Base-by-base conservation (phyloP, 805 yeast genomes). In the Metschnikowia colocasiae region DNA sequence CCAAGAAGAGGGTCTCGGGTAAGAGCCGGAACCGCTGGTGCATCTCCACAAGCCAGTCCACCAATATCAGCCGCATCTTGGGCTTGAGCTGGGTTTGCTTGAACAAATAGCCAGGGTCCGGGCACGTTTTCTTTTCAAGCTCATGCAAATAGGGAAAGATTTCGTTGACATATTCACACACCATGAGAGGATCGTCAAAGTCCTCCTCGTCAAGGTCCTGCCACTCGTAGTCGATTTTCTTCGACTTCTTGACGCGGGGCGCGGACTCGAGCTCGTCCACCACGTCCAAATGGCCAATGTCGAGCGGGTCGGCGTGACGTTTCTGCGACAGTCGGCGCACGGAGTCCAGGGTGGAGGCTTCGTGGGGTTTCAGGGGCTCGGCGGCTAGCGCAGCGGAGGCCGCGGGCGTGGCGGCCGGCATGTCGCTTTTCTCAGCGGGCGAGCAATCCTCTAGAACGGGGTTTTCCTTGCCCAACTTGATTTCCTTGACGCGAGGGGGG, bases 41-140 rank as follows among this genome's bases (percentile, higher is more conserved):
- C 63, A 90, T 91, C 62, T 88, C 95, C 9, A 88, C 88, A 55
- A 90, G 74, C 97, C 97, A 90, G 67, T 91, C 96, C n/a, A 90
- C 88, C 49, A 90, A 70, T 44, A 90, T 86, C 6, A 89, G 83
- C 55, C 97, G 78, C 86, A 87, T 85, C 51, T 81, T 79, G 47
- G 96, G 95, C 58, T 85, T 81, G 56, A 88, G 66, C 50, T 81
- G 81, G 43, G 78, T 75, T 62, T 83, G 87, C 65, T 81, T 75
- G 51, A 69, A 73, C 31, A 87, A 66, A 62, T 87, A 87, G 54
- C 80, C 77, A n/a, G 85, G 66, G 54, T 80, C 83, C 2, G 90
- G 96, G 59, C 87, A 70, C 40, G 92, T 87, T 59, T 79, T 76
- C 38, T 75, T 65, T 68, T 90, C 96, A 50, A 84, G 72, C 59